Evolutionary conservation across 441 rosid genomes (phyloP).

Genomic region (Rhodomyrtus psidioides): DNA sequence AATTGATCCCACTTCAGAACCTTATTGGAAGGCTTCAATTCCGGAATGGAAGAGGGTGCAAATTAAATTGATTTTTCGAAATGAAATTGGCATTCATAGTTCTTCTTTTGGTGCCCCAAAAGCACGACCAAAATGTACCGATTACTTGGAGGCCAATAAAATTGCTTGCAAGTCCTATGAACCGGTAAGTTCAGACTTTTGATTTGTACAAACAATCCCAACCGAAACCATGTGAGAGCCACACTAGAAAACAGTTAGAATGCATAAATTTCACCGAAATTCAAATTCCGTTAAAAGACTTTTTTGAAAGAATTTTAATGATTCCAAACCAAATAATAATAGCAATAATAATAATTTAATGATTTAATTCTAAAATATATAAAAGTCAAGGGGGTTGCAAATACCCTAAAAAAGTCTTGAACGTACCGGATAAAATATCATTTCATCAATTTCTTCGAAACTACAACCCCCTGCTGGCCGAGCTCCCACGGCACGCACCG

Average conservation of each 20-base stretch:
- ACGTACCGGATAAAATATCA: not conserved
- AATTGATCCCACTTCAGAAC: rapidly evolving
- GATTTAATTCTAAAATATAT: not conserved
- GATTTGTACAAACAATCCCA: rapidly evolving
- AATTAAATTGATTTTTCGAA: not conserved
- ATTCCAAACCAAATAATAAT: too few species aligned
- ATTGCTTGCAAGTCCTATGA: not conserved
- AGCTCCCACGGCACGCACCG: not conserved
- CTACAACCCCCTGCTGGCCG: not conserved
- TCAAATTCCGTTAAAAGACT: not conserved
- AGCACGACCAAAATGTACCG: not conserved
- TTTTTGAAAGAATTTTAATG: not conserved
- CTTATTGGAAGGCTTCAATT: not conserved
- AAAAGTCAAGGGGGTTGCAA: not conserved
- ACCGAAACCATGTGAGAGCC: not conserved
- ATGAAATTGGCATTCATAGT: rapidly evolving
- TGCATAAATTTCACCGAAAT: not conserved
- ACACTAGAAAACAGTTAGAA: not conserved
- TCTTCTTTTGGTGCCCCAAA: not conserved
- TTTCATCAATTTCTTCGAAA: not conserved
- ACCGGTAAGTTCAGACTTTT: rapidly evolving
- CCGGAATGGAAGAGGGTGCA: not conserved
- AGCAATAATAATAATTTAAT: not conserved
- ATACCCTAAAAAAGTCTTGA: not conserved
- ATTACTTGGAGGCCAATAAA: not conserved